Base-by-base conservation (phyloP, 2,329 filamentous ascomycete species). In the Aspergillus sp. region DNA sequence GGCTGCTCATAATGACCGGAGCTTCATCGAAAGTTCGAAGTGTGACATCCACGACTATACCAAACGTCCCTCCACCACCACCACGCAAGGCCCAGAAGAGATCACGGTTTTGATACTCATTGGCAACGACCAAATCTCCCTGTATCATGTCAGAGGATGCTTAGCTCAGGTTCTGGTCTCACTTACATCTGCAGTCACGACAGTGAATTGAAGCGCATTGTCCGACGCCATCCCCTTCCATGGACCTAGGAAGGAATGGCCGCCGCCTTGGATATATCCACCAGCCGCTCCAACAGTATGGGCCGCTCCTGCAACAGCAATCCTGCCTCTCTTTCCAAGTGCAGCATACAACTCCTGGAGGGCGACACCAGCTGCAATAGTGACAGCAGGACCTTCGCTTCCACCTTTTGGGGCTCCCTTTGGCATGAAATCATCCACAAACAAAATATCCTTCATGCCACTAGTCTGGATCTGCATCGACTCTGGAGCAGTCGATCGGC, bases 241-340 rank as follows among this genome's bases (percentile, higher is more conserved):
- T 28, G 69, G 68, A 3, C 75, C 72, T 17, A 78, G 68, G 4
- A 75, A 72, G 4, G 80, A 81, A 69, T 87, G 84, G 0, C 87
- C 86, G 8, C 85, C 86, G 5, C 85, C 85, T 68, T 86, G 84
- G 3, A 80, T 81, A 65, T 83, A 88, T 1, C 86, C 86, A 9
- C 86, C 86, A 1, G 83, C 81, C 3, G 84, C 65, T 2, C 85
- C 85, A 8, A 88, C 85, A 0, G 82, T 67, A 25, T 64, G 49
- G 1, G 61, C 61, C 7, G 62, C 45, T 80, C 7, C 80, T 79
- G 25, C 79, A 77, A 7, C 78, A 77, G 17, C 85, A 83, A 64
- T 81, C 76, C 68, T 76, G 66, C 59, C 45, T 0, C 63, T 38
- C 8, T 76, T 68, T 48, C 79, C 74, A 0, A 83, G 75, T 13